These are phyloP conservation scores for Panicum virgatum DNA, from an alignment of 202 grass and related monocot species.

Conservation along the genomic window DNA sequence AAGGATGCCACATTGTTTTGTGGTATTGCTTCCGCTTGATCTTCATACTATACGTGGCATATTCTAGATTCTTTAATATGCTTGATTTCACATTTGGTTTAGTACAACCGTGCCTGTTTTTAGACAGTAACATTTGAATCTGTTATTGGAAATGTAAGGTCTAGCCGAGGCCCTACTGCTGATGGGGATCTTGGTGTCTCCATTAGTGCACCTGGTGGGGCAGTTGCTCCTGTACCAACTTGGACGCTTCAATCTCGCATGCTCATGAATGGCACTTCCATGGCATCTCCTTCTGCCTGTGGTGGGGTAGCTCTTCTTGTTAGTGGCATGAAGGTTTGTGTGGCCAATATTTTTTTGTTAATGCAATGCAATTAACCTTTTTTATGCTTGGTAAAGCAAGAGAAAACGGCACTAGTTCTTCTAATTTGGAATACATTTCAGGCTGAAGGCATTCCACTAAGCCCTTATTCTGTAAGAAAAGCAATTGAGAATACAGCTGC, in stretches of 20 bases:
- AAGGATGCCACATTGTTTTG: background rate
- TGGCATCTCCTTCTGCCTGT: constrained; percentile 96
- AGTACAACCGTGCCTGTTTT: background rate
- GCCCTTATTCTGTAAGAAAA: constrained; percentile 87
- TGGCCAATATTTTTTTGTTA: constrained; percentile 4
- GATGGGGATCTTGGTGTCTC: constrained; percentile 96
- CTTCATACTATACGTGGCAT: background rate
- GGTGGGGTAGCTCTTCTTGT: constrained; percentile 96
- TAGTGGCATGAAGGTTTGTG: constrained; percentile 94
- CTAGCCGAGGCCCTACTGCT: constrained; percentile 88
- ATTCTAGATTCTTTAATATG: background rate
- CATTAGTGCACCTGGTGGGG: constrained; percentile 98
- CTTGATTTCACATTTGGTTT: background rate
- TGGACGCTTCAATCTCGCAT: constrained; percentile 95
- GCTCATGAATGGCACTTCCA: constrained; percentile 99
- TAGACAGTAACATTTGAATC: constrained; percentile 9
- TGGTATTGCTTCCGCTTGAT: constrained; percentile 1
- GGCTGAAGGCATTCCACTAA: constrained; percentile 83
- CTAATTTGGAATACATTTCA: constrained; percentile 50
- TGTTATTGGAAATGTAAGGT: constrained; percentile 64
- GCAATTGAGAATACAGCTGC: constrained; percentile 88
- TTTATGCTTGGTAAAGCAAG: constrained; percentile 22
- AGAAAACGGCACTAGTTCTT: background rate
- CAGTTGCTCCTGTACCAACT: constrained; percentile 97
- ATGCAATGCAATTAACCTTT: constrained; percentile 19